Evolutionary conservation across 140 eudicot species (phyloP).

Genomic region (Cichorium intybus): DNA sequence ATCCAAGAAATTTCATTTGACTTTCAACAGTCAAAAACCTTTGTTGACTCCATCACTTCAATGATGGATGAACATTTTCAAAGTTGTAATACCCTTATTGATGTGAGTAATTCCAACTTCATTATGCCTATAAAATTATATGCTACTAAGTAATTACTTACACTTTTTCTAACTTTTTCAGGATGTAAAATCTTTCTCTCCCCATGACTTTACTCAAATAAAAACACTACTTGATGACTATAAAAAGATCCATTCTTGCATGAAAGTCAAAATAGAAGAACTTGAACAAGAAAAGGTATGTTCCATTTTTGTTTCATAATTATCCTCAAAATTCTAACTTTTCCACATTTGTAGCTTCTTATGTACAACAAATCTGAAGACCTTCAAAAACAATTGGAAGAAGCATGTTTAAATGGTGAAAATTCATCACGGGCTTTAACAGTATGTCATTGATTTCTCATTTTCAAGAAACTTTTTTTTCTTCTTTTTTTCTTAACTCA

Average conservation of each 20-base stretch:
- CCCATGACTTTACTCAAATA: conserved; percentile 38
- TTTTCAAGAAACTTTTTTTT: background rate
- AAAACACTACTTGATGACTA: conserved; percentile 43
- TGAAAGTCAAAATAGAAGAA: conserved; percentile 50
- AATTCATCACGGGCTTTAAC: conserved; percentile 45
- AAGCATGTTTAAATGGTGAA: conserved; percentile 38
- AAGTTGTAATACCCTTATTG: conserved; percentile 33
- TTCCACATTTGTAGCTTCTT: conserved; percentile 41
- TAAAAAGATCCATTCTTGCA: conserved; percentile 36
- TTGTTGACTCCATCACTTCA: conserved; percentile 24
- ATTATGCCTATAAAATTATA: background rate
- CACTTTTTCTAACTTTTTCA: conserved; percentile 32
- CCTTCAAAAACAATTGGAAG: conserved; percentile 47
- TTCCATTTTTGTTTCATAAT: background rate
- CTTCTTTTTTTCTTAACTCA: conserved; percentile 7
- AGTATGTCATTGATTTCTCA: conserved; percentile 28
- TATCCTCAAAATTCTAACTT: conserved; percentile 18
- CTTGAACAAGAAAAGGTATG: conserved; percentile 78
- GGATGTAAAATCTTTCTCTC: conserved; percentile 55
- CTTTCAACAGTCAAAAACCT: conserved; percentile 44
- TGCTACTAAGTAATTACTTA: background rate
- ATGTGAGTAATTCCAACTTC: conserved; percentile 48
- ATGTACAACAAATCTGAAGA: conserved; percentile 55
- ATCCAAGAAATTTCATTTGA: conserved; percentile 56
- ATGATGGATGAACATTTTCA: conserved; percentile 44